phyloP scores from a whole-genome alignment of 768 basidiomycete species.

The Candolleomyces eurysporus region DNA sequence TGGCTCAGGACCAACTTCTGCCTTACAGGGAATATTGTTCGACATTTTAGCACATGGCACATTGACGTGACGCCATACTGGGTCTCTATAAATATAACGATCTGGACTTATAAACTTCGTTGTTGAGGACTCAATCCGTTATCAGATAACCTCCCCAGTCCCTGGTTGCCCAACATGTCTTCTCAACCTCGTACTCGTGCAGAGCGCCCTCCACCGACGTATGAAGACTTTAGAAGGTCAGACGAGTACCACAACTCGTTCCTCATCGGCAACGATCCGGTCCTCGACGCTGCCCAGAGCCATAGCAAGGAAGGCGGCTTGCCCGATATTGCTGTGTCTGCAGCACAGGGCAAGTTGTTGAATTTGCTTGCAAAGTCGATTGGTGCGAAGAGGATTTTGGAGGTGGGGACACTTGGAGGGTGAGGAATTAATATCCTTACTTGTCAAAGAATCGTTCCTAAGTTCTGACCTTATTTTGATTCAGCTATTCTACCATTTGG shows the following conservation, averaged over 20 bases:
- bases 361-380: constrained; percentile 50
- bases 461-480: neutral
- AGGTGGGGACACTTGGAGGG: constrained; percentile 70
- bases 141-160: neutral
- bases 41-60: too few species aligned
- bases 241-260: neutral
- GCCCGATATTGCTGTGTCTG: constrained; percentile 51
- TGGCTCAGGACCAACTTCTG: too few species aligned
- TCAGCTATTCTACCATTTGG: constrained; percentile 44
- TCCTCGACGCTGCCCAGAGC: constrained; percentile 39
- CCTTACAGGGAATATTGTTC: too few species aligned
- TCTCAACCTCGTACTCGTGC: neutral
- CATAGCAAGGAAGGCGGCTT: constrained; percentile 43
- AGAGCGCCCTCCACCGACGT: neutral
- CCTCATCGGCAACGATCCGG: constrained; percentile 42
- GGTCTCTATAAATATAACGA: neutral
- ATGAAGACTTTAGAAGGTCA: neutral
- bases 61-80: too few species aligned
- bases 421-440: constrained; percentile 19
- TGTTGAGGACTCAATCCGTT: neutral
- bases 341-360: constrained; percentile 57
- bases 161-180: neutral
- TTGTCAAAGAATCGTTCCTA: neutral
- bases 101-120: neutral
- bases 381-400: constrained; percentile 55